These are phyloP conservation scores for Parathielavia appendiculata DNA, from an alignment of 495 filamentous ascomycete genomes.

Conservation along the genomic window DNA sequence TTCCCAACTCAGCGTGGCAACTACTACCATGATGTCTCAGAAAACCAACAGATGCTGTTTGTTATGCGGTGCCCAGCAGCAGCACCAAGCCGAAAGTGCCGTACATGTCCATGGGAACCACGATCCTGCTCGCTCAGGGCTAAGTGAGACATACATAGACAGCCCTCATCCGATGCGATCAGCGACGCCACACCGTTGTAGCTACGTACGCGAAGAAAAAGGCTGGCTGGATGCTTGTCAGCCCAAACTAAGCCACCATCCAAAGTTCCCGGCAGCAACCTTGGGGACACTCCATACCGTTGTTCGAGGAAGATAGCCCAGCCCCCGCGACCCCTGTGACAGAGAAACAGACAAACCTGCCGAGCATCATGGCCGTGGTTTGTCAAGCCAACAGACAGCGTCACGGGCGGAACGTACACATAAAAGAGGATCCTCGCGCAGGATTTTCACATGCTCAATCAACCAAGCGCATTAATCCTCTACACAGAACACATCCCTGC, in stretches of 20 bases:
- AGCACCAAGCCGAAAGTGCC: neutral
- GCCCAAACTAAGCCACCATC: neutral
- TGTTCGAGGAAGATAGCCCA: too few species aligned
- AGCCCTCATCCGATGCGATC: neutral
- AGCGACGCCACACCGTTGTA: neutral
- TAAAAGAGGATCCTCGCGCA: too few species aligned
- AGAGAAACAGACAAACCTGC: too few species aligned
- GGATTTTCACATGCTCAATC: too few species aligned
- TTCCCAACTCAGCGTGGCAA: neutral
- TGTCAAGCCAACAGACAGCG: too few species aligned
- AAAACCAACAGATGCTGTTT: neutral
- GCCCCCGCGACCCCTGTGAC: too few species aligned
- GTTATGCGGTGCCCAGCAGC: neutral
- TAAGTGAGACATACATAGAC: slow-evolving; percentile 6
- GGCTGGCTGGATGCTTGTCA: neutral
- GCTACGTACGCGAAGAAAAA: neutral
- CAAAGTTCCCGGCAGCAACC: too few species aligned
- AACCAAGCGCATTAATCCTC: too few species aligned
- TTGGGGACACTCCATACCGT: too few species aligned
- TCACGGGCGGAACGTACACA: too few species aligned
- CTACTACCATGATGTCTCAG: neutral
- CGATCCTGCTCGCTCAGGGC: neutral
- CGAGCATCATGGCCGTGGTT: too few species aligned
- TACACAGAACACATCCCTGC: too few species aligned
- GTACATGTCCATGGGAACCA: neutral